Percentiles rank a stretch among this genome's conserved stretches.
phyloP scores from a whole-genome alignment of 768 basidiomycete species.

The Mycena rebaudengoi region DNA sequence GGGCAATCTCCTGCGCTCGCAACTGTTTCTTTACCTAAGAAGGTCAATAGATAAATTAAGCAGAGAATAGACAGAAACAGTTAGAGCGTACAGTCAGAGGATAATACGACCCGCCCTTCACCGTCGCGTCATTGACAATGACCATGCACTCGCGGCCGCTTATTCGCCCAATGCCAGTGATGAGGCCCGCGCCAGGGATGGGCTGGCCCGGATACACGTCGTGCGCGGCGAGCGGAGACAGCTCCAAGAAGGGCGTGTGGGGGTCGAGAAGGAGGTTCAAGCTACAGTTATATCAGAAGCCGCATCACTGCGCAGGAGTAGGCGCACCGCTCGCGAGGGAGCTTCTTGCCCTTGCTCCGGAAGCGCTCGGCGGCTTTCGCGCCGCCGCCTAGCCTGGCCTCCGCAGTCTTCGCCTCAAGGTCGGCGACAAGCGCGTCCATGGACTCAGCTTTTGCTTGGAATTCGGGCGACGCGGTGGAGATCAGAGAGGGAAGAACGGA shows the following conservation, averaged over 20 bases:
- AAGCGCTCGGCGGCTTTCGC: slow-evolving; percentile 77
- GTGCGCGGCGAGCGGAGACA: slow-evolving; percentile 87
- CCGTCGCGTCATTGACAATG: slow-evolving; percentile 94
- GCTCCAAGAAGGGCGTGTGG: slow-evolving; percentile 88
- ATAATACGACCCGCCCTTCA: slow-evolving; percentile 93
- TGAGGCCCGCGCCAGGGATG: slow-evolving; percentile 89
- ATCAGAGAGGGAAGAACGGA: slow-evolving; percentile 77
- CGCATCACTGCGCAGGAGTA: not conserved
- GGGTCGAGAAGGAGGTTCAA: slow-evolving; percentile 82
- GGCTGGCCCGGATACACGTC: slow-evolving; percentile 80
- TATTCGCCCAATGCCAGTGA: slow-evolving; percentile 85
- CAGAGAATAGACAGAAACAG: not conserved
- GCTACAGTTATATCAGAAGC: slow-evolving; percentile 45
- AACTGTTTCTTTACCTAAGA: slow-evolving; percentile 91
- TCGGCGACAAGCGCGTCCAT: slow-evolving; percentile 78
- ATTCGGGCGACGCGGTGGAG: slow-evolving; percentile 76
- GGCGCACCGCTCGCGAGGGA: slow-evolving; percentile 83
- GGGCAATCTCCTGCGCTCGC: slow-evolving; percentile 93
- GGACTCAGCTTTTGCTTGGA: slow-evolving; percentile 66
- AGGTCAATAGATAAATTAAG: not conserved
- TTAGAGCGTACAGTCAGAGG: slow-evolving; percentile 71
- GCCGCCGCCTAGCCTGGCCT: slow-evolving; percentile 77
- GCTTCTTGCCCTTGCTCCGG: slow-evolving; percentile 79
- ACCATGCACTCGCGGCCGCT: slow-evolving; percentile 87
- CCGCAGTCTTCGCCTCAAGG: slow-evolving; percentile 65